These are phyloP conservation scores for Apiospora phragmitis DNA, from an alignment of 2,329 filamentous ascomycete species.

Conservation along the genomic window DNA sequence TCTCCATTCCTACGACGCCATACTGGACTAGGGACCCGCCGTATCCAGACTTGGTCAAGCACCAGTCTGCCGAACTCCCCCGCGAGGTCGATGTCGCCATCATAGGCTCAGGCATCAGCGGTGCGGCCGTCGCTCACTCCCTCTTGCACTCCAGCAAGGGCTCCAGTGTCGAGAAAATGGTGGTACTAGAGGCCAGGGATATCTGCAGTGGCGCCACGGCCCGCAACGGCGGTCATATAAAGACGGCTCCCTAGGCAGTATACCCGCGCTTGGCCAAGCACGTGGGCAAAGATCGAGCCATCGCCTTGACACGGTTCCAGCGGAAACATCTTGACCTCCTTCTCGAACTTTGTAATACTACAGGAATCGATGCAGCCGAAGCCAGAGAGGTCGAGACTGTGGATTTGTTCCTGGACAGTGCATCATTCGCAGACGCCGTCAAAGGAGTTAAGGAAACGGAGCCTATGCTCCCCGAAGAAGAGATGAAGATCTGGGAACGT, in stretches of 20 bases:
- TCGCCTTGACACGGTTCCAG: constrained; percentile 43
- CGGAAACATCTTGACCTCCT: constrained; percentile 42
- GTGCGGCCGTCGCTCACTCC: constrained; percentile 37
- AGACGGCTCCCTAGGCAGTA: constrained; percentile 43
- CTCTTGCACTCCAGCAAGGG: neutral
- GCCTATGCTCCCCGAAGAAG: constrained; percentile 41
- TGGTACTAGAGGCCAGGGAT: constrained; percentile 52
- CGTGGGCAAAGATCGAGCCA: constrained; percentile 34
- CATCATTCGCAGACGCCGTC: constrained; percentile 35
- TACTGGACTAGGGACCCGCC: constrained; percentile 49
- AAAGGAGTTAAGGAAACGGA: constrained; percentile 33
- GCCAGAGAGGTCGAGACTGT: constrained; percentile 46
- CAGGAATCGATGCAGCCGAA: constrained; percentile 32
- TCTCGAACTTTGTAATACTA: constrained; percentile 37
- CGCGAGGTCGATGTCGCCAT: constrained; percentile 47
- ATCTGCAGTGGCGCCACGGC: constrained; percentile 54
- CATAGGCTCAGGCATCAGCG: constrained; percentile 57
- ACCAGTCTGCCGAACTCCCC: constrained; percentile 35
- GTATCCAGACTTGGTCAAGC: constrained; percentile 40
- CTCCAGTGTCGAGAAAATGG: constrained; percentile 28
- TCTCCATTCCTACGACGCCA: constrained; percentile 40
- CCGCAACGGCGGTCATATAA: constrained; percentile 54
- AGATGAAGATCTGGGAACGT: constrained; percentile 35
- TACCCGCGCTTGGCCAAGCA: constrained; percentile 32
- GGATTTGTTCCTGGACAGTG: constrained; percentile 44